Conservation (phyloP, 495 filamentous ascomycete species). For the Durotheca rogersii region DNA sequence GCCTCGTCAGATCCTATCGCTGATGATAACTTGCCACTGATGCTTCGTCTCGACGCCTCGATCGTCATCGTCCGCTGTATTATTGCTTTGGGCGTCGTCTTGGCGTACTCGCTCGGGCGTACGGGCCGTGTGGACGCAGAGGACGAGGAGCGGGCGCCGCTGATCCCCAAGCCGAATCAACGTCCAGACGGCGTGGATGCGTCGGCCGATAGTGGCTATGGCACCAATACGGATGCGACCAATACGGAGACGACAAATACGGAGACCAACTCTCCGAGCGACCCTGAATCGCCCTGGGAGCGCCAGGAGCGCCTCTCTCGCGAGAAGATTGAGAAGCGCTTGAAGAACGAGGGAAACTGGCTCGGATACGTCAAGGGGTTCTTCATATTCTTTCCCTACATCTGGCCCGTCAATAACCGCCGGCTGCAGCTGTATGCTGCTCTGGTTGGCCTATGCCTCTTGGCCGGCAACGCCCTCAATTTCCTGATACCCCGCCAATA, state of each 20-base stretch:
- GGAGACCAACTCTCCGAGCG: constrained; percentile 39
- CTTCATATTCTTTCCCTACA: constrained; percentile 61
- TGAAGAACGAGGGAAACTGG: constrained; percentile 64
- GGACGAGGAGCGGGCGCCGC: constrained; percentile 53
- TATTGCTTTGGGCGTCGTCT: constrained; percentile 32
- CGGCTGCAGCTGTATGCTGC: constrained; percentile 56
- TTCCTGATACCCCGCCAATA: constrained; percentile 67
- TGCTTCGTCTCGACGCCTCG: constrained; percentile 39
- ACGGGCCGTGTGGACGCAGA: constrained; percentile 35
- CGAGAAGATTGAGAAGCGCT: constrained; percentile 56
- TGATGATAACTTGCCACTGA: constrained; percentile 14
- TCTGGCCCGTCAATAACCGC: constrained; percentile 62
- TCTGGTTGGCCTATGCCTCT: constrained; percentile 61
- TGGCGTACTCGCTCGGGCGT: constrained; percentile 38
- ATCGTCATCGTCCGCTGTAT: constrained; percentile 37
- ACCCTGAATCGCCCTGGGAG: constrained; percentile 51
- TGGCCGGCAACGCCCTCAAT: constrained; percentile 60
- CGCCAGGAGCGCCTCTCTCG: constrained; percentile 50
- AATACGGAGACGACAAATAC: constrained; percentile 35
- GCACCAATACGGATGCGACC: constrained; percentile 44
- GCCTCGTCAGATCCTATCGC: constrained; percentile 6
- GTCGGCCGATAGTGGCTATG: constrained; percentile 45
- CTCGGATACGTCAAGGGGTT: constrained; percentile 64
- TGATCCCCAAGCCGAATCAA: constrained; percentile 44
- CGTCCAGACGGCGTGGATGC: constrained; percentile 21